A percentile compares a stretch with the other conserved stretches of the same genome.
phyloP scores from a whole-genome alignment of 2,329 filamentous ascomycete species.

The Coniosporium tulheliwenetii region DNA sequence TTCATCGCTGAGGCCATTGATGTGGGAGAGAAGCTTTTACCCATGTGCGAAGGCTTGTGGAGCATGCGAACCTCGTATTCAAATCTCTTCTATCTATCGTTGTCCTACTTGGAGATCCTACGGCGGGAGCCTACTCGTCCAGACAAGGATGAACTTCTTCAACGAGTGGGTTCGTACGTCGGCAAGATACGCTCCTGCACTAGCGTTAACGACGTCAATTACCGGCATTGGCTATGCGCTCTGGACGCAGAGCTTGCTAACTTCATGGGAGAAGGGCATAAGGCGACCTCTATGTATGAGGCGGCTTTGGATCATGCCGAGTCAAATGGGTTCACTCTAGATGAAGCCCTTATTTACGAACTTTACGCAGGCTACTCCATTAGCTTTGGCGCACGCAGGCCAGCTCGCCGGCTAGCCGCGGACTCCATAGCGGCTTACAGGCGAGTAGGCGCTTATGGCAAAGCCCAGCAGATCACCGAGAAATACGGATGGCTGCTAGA shows the following conservation, averaged over 20 bases:
- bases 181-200: constrained; percentile 50
- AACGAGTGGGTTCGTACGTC: constrained; percentile 38
- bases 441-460: constrained; percentile 51
- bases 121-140: constrained; percentile 18
- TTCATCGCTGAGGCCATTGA: constrained; percentile 24
- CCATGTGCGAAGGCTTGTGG: constrained; percentile 26
- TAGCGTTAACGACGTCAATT: constrained; percentile 52
- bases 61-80: constrained; percentile 26
- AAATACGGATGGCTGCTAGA: constrained; percentile 54
- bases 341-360: constrained; percentile 60
- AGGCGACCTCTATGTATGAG: constrained; percentile 51
- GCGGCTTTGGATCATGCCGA: constrained; percentile 56
- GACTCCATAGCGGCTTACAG: constrained; percentile 55
- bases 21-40: constrained; percentile 24
- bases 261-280: constrained; percentile 34
- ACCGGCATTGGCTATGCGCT: constrained; percentile 51
- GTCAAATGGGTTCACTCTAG: constrained; percentile 49
- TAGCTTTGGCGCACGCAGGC: constrained; percentile 46
- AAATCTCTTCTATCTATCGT: constrained; percentile 25
- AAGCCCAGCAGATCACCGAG: constrained; percentile 51
- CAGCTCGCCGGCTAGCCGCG: constrained; percentile 51
- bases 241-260: constrained; percentile 56
- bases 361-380: constrained; percentile 59
- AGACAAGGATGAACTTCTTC: constrained; percentile 32
- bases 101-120: constrained; percentile 23